Evolutionary conservation across 495 filamentous ascomycete species (phyloP).

Genomic region (Penicillium coprophilum): DNA sequence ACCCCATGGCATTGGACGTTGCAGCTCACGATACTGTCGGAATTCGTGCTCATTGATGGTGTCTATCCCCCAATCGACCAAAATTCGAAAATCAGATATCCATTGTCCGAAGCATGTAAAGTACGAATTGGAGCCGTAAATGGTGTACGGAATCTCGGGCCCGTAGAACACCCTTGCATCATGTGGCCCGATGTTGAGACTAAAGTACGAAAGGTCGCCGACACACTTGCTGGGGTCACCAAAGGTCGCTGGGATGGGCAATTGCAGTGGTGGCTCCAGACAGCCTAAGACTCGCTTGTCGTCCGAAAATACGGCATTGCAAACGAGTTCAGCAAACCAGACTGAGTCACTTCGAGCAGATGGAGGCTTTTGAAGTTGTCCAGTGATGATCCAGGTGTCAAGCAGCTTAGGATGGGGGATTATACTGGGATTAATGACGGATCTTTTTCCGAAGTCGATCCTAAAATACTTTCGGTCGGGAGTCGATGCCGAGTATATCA

Average conservation of each 20-base stretch:
- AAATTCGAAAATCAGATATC: slow-evolving; percentile 48
- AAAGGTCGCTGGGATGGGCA: slow-evolving; percentile 44
- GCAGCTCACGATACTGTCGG: slow-evolving; percentile 42
- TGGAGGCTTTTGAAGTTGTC: slow-evolving; percentile 33
- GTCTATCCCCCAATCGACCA: slow-evolving; percentile 43
- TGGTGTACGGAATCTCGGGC: slow-evolving; percentile 40
- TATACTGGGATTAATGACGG: slow-evolving; percentile 52
- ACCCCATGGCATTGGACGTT: slow-evolving; percentile 38
- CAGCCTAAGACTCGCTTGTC: slow-evolving; percentile 37
- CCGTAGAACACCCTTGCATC: slow-evolving; percentile 56
- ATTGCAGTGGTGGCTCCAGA: slow-evolving; percentile 29
- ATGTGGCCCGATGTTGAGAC: slow-evolving; percentile 46
- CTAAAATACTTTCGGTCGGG: slow-evolving; percentile 40
- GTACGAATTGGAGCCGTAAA: slow-evolving; percentile 51
- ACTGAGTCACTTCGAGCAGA: slow-evolving; percentile 3
- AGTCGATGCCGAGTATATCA: slow-evolving; percentile 46
- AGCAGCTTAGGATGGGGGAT: slow-evolving; percentile 47
- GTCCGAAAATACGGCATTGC: slow-evolving; percentile 43
- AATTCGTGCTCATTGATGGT: slow-evolving; percentile 28
- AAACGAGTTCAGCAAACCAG: slow-evolving; percentile 44
- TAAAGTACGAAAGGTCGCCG: slow-evolving; percentile 35
- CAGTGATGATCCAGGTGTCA: slow-evolving; percentile 49
- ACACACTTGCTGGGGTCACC: slow-evolving; percentile 36
- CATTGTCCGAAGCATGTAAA: slow-evolving; percentile 54
- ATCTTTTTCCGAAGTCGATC: slow-evolving; percentile 39